Percentiles rank a stretch among this genome's conserved stretches.
phyloP scores from a whole-genome alignment of 768 basidiomycete genomes.

The Amanita brunnescens region DNA sequence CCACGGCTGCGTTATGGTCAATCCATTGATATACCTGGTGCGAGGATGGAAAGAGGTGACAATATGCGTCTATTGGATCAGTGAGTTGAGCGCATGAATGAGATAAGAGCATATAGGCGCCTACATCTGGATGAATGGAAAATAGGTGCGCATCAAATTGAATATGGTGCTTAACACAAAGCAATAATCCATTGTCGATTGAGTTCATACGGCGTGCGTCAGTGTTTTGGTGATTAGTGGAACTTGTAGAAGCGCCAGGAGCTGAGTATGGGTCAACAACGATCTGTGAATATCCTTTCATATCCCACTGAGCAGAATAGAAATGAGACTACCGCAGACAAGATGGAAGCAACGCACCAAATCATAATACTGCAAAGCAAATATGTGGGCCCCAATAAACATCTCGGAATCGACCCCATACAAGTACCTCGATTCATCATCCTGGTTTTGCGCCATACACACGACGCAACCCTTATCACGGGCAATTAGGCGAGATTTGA shows the following conservation, averaged over 20 bases:
- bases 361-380: slow-evolving; percentile 7
- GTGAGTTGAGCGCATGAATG: not conserved
- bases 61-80: slow-evolving; percentile 7
- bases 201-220: slow-evolving; percentile 9
- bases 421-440: slow-evolving; percentile 6
- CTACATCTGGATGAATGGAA: slow-evolving; percentile 8
- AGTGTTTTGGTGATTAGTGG: not conserved
- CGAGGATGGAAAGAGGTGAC: slow-evolving; percentile 8
- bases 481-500: slow-evolving; percentile 9
- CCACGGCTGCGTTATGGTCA: slow-evolving; percentile 8
- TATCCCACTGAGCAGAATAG: slow-evolving; percentile 8
- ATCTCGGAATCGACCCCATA: slow-evolving; percentile 6
- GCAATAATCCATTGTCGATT: not conserved
- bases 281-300: not conserved
- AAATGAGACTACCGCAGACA: not conserved
- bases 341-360: slow-evolving; percentile 5
- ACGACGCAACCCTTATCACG: slow-evolving; percentile 9
- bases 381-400: slow-evolving; percentile 6
- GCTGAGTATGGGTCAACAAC: slow-evolving; percentile 7
- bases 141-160: slow-evolving; percentile 2
- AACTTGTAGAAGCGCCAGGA: slow-evolving; percentile 1
- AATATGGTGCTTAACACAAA: too few species aligned
- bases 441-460: slow-evolving; percentile 5
- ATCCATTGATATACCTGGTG: slow-evolving; percentile 8
- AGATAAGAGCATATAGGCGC: not conserved